Evolutionary conservation across 2,329 filamentous ascomycete species (phyloP), one percentile per base, ranked within the genome.

Genomic region (Sporothrix curviconia): DNA sequence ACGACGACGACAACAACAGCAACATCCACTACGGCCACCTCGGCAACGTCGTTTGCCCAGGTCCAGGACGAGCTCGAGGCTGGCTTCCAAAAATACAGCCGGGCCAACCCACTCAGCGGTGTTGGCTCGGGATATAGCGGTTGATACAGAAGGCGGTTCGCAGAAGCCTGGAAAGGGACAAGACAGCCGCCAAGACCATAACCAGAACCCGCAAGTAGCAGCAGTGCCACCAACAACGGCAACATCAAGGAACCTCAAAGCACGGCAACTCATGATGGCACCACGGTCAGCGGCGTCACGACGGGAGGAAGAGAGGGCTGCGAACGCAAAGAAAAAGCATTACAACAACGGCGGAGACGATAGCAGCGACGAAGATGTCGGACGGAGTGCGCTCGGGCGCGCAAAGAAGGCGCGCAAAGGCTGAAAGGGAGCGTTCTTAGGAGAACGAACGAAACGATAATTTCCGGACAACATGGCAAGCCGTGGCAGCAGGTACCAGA

Each of bases 311-410:
- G 36, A 46, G 30, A 24, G 32, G 22, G 22, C 46, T 24, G n/a
- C 46, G 4, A 30, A 40, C 12, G 28, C 32, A 17, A 50, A 17
- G 54, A 43, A 32, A 7, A 22, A 51, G 14, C 30, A 46, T 2
- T 25, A 46, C 34, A 42, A 28, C 25, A 39, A 39, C 12, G 49
- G 49, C 11, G 59, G 32, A 40, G 60, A 52, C 47, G 59, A 46
- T 28, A 64, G 63, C 34, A 68, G 67, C 59, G 67, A 66, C 55
- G 69, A 71, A 17, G 69, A 71, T 55, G 52, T 64, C 12, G 69
- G 69, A 4, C 58, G 67, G 58, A 67, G 66, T 46, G 63, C 60
- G 30, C 54, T 70, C 30, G 69, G 68, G 7, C 61, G 63, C n/a
- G n/a, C n/a, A 14, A 65, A 64, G 54, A 37, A 39, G 53, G 28